phyloP scores from a whole-genome alignment of 495 filamentous ascomycete species.

The Neurospora sp. region DNA sequence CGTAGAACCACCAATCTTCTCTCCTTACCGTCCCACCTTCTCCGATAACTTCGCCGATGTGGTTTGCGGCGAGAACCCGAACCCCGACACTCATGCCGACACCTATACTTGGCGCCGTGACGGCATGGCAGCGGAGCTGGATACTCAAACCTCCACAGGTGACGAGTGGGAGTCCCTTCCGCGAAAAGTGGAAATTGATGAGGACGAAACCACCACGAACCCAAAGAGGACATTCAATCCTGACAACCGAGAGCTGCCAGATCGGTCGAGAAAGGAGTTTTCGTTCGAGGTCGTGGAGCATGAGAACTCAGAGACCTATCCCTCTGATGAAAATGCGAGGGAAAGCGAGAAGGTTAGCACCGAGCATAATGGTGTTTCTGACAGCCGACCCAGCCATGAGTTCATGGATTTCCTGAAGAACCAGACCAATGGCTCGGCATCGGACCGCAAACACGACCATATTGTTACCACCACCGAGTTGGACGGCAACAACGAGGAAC shows the following conservation, averaged over 20 bases:
- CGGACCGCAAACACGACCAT: conserved; percentile 10
- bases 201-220: neutral
- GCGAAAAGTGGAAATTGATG: neutral
- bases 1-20: neutral
- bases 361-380: neutral
- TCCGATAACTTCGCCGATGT: neutral
- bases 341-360: neutral
- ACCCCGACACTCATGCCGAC: neutral
- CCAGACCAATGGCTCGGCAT: conserved; percentile 20
- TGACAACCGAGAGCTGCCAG: neutral
- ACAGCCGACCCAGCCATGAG: conserved; percentile 9
- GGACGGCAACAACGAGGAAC: conserved; percentile 24
- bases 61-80: neutral
- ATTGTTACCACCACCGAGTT: conserved; percentile 8
- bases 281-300: neutral
- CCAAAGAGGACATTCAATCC: neutral
- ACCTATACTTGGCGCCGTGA: neutral
- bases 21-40: neutral
- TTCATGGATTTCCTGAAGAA: conserved; percentile 25
- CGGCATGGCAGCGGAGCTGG: neutral
- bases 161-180: neutral
- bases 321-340: neutral
- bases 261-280: neutral
- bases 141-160: neutral
- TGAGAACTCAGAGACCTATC: neutral